A percentile compares a stretch with the other conserved stretches of the same genome.
phyloP scores from a whole-genome alignment of 2,329 filamentous ascomycete species.

The Lasiodiplodia gonubiensis region DNA sequence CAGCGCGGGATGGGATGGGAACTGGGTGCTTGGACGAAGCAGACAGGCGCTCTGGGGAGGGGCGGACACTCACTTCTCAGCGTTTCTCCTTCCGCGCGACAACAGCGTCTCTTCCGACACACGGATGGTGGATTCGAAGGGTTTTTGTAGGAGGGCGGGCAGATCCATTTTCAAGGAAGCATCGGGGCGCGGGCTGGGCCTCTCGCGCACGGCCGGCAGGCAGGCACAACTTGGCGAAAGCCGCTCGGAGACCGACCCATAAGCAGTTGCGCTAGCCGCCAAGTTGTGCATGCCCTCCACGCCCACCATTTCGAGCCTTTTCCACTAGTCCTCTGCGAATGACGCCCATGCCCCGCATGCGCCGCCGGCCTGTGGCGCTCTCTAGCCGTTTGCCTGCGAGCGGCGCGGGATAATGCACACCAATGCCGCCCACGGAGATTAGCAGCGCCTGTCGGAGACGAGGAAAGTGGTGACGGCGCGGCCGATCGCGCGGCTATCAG shows the following conservation, averaged over 20 bases:
- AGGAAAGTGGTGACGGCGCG: background rate
- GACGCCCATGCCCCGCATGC: constrained; percentile 21
- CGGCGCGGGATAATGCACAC: constrained; percentile 10
- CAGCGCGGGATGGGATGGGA: constrained; percentile 31
- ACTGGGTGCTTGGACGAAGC: background rate
- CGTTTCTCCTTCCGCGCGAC: constrained; percentile 26
- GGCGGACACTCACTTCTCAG: constrained; percentile 22
- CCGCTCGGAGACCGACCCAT: too few species aligned
- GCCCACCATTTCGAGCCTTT: constrained; percentile 12
- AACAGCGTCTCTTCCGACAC: constrained; percentile 25
- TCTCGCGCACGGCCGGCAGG: background rate
- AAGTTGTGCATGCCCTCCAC: constrained; percentile 14
- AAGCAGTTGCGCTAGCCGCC: too few species aligned
- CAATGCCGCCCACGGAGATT: constrained; percentile 14
- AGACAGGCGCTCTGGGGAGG: constrained; percentile 27
- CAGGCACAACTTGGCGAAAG: constrained; percentile 25
- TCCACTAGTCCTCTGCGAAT: constrained; percentile 14
- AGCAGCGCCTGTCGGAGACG: constrained; percentile 14
- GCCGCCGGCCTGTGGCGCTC: constrained; percentile 20
- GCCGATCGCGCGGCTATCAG: constrained; percentile 4
- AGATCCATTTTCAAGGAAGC: constrained; percentile 26
- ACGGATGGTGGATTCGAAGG: constrained; percentile 22
- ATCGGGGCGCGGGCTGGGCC: constrained; percentile 20
- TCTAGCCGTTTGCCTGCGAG: constrained; percentile 8
- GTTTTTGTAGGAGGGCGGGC: constrained; percentile 28